phyloP scores from a whole-genome alignment of 148 eudicot species.

The Heliosperma pusillum region DNA sequence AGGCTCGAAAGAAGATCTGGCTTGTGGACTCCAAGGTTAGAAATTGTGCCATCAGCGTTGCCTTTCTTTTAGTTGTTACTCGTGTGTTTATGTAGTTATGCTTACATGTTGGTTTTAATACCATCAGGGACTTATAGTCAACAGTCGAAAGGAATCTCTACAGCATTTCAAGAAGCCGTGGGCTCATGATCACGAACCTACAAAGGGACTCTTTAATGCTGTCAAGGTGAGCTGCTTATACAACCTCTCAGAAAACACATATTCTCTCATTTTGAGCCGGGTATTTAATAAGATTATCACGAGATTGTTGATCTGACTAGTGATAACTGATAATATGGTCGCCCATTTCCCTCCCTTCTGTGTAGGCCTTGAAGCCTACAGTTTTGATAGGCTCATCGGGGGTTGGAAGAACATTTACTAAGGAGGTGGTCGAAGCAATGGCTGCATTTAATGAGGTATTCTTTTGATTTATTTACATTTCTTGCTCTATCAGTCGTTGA shows the following conservation, averaged over 20 bases:
- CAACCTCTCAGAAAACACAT: not conserved
- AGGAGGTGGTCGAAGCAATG: constrained; percentile 90
- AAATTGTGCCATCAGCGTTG: not conserved
- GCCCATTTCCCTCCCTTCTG: constrained; percentile 11
- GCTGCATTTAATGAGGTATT: constrained; percentile 73
- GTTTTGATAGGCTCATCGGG: constrained; percentile 96
- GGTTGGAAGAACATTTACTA: constrained; percentile 84
- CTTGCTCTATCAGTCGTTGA: not conserved
- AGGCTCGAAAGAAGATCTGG: constrained; percentile 88
- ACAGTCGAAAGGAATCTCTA: constrained; percentile 63
- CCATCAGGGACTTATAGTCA: constrained; percentile 82
- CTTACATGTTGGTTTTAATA: not conserved
- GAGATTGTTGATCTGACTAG: no score
- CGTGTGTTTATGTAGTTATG: not conserved
- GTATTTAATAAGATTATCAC: no score
- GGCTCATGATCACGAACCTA: constrained; percentile 96
- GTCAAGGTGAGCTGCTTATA: constrained; percentile 50
- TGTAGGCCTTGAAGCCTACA: constrained; percentile 82
- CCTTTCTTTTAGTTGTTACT: constrained; percentile 1
- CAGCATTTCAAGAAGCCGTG: constrained; percentile 95
- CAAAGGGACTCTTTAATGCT: constrained; percentile 65
- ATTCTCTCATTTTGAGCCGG: not conserved
- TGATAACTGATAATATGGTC: not conserved
- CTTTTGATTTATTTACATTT: not conserved
- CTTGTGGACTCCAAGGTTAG: constrained; percentile 93